Evolutionary conservation across 192 early-diverging fungal genomes (phyloP), one percentile per base, ranked within the genome.

Genomic region (Mortierella antarctica): DNA sequence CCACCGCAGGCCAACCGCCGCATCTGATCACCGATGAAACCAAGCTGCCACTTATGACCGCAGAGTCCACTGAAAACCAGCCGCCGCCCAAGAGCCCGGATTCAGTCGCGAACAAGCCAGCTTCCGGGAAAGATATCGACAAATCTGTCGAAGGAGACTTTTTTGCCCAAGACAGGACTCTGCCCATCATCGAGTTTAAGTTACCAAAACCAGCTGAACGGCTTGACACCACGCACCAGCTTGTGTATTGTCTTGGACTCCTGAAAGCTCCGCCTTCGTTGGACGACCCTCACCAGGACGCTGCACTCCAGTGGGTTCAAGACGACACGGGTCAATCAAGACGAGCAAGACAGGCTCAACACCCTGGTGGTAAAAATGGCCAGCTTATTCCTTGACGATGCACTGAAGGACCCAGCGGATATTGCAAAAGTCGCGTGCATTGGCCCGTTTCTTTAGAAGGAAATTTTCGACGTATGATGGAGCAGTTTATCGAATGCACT

Each of bases 161-260:
- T 70, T 70, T 70, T 61, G 58, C 31, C 57, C 58, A n/a, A 53
- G 68, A 70, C 68, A 61, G 50, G 58, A 44, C 31, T 20, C 68
- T 58, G 58, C 58, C 68, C 52, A 50, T 61, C 40, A 70, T 45
- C 31, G 56, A 70, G 56, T 70, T 50, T 41, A 60, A 58, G 45
- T 48, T 69, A 40, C 67, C 67, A 42, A 48, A 59, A 42, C 56
- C 67, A 52, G 67, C 50, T 44, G 67, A 59, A 20, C 67, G 67
- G 41, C 67, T 69, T 57, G 49, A 39, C 48, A 60, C 50, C 40
- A 69, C 57, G 17, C 56, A 42, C 15, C 67, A 69, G 49, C 67
- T 69, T 57, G 67, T 60, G 23, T 69, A 69, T 57, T 69, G 67
- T 57, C 67, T 69, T 57, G 57, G 57, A 5, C 57, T 69, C 17